These are phyloP conservation scores for Plasmodium vivax DNA, from an alignment of 169 alveolate species.

Conservation along the genomic window DNA sequence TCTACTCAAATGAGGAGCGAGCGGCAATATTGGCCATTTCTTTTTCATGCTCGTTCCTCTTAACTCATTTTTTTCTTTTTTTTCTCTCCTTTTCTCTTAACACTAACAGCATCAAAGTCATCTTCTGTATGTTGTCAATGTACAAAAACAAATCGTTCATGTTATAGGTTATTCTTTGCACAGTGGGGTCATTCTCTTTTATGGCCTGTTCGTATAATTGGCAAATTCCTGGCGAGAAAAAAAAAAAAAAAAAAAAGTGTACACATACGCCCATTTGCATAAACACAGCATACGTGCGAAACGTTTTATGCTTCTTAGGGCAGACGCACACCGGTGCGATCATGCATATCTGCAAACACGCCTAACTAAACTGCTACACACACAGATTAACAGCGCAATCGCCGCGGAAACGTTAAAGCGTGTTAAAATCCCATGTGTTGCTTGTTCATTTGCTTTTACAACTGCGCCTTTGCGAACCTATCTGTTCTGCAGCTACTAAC, in stretches of 20 bases:
- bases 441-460: neutral
- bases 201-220: constrained; percentile 76
- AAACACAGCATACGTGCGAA: neutral
- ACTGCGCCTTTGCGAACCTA: neutral
- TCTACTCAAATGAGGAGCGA: neutral
- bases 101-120: constrained; percentile 61
- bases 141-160: constrained; percentile 72
- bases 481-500: constrained; percentile 4
- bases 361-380: neutral
- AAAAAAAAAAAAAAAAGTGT: neutral
- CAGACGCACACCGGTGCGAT: neutral
- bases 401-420: neutral
- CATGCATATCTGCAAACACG: neutral
- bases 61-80: neutral
- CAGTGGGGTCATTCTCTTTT: constrained; percentile 74
- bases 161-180: constrained; percentile 69
- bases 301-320: neutral
- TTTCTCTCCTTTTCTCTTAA: neutral
- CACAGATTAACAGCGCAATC: neutral
- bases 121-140: constrained; percentile 67
- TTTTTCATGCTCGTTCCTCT: neutral
- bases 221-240: constrained; percentile 47
- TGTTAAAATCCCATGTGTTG: neutral
- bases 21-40: constrained; percentile 9
- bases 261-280: neutral